Conservation (phyloP, 768 basidiomycete species). For the Podaxis mareebaensis region DNA sequence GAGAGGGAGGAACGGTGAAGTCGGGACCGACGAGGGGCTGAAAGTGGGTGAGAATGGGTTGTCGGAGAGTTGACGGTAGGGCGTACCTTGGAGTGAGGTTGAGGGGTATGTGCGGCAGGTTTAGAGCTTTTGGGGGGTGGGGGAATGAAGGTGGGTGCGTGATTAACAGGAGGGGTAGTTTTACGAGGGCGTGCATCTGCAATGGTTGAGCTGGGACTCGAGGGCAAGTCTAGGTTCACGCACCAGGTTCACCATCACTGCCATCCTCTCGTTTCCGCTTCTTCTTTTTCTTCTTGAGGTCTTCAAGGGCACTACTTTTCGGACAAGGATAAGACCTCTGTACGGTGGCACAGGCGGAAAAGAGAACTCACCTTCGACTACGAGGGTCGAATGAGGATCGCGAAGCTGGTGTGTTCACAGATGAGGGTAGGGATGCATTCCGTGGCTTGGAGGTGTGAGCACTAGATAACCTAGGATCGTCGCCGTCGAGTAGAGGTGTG, state of each 20-base stretch:
- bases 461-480: conserved; percentile 44
- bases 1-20: conserved; percentile 54
- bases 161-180: conserved; percentile 51
- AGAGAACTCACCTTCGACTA: conserved; percentile 46
- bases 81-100: conserved; percentile 52
- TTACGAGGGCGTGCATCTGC: conserved; percentile 59
- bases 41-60: neutral
- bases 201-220: conserved; percentile 11
- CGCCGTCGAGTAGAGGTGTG: conserved; percentile 48
- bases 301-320: conserved; percentile 37
- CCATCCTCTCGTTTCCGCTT: conserved; percentile 80
- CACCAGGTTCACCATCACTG: conserved; percentile 70
- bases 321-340: conserved; percentile 12
- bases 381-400: conserved; percentile 65
- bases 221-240: conserved; percentile 16
- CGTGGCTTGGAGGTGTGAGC: conserved; percentile 44
- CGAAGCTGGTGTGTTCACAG: conserved; percentile 47
- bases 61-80: conserved; percentile 13
- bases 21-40: conserved; percentile 50
- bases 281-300: conserved; percentile 79
- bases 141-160: conserved; percentile 35
- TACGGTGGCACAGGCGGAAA: conserved; percentile 4
- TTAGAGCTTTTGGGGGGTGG: conserved; percentile 58
- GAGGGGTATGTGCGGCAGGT: conserved; percentile 41
- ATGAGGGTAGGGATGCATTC: conserved; percentile 43